Conservation (phyloP, 805 yeast genomes). For the Pichia occidentalis region DNA sequence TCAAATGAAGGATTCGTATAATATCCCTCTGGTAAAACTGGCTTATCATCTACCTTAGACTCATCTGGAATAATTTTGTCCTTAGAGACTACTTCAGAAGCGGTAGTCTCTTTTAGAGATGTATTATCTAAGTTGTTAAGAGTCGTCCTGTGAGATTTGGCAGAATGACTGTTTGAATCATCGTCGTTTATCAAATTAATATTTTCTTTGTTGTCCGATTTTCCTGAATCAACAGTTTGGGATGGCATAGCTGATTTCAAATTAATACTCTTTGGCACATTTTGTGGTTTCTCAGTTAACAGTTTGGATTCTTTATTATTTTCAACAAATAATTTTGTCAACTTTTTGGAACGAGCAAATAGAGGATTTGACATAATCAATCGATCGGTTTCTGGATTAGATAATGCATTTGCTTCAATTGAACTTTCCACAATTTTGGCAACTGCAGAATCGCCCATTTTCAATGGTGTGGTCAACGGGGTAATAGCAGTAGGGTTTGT, state of each 20-base stretch:
- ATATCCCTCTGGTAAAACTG: constrained; percentile 53
- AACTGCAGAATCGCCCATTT: constrained; percentile 20
- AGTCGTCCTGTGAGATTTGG: constrained; percentile 1
- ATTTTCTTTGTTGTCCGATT: not conserved
- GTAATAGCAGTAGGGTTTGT: constrained; percentile 23
- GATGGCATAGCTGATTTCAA: constrained; percentile 22
- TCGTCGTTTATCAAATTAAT: no score
- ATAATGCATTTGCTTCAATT: constrained; percentile 11
- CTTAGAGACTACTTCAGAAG: no score
- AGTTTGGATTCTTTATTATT: constrained; percentile 28
- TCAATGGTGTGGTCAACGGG: constrained; percentile 17
- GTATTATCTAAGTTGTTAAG: no score
- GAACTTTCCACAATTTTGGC: constrained; percentile 19
- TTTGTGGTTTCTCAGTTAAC: not conserved
- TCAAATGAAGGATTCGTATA: constrained; percentile 78
- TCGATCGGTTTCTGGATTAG: constrained; percentile 45
- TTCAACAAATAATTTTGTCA: constrained; percentile 49
- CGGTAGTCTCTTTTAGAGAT: no score
- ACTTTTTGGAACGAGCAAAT: constrained; percentile 55
- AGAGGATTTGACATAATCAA: constrained; percentile 67
- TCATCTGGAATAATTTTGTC: no score
- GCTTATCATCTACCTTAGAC: constrained; percentile 1
- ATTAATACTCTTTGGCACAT: constrained; percentile 29
- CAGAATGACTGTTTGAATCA: not conserved
- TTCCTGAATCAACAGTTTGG: not conserved